These are phyloP conservation scores for Ophioceras dolichostomum DNA, from an alignment of 2,329 filamentous ascomycete genomes.

Conservation along the genomic window DNA sequence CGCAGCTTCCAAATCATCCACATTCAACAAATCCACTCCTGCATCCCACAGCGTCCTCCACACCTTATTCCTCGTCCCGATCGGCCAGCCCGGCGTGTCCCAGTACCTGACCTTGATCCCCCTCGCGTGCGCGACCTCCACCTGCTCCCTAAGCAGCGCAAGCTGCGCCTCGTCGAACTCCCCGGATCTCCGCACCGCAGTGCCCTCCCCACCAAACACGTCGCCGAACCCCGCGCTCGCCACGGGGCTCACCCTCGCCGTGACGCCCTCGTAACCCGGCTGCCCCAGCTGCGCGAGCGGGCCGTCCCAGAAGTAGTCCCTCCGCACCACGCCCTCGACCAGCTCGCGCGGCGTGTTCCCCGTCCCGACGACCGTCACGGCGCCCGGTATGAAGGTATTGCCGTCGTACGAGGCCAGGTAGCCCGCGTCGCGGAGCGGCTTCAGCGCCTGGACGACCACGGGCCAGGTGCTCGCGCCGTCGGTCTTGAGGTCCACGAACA, in stretches of 20 bases:
- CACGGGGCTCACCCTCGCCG: conserved; percentile 12
- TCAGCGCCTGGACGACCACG: conserved; percentile 35
- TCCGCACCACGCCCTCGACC: conserved; percentile 42
- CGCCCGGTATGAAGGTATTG: conserved; percentile 31
- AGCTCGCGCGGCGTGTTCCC: conserved; percentile 47
- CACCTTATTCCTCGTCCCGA: conserved; percentile 42
- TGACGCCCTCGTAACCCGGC: conserved; percentile 11
- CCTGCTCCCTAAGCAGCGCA: conserved; percentile 35
- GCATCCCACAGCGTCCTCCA: conserved; percentile 45
- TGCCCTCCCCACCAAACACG: conserved; percentile 15
- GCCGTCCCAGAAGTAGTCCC: conserved; percentile 25
- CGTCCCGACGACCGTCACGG: conserved; percentile 55
- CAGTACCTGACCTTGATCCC: conserved; percentile 50
- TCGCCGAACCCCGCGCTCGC: conserved; percentile 21
- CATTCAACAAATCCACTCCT: conserved; percentile 48
- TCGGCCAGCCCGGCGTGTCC: conserved; percentile 47
- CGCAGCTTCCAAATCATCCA: conserved; percentile 45
- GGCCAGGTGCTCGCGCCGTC: conserved; percentile 36
- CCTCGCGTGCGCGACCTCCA: conserved; percentile 37
- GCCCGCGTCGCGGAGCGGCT: conserved; percentile 40
- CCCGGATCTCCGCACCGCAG: conserved; percentile 5
- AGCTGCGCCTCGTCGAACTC: conserved; percentile 34
- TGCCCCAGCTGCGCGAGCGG: conserved; percentile 10
- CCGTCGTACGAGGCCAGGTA: conserved; percentile 41
- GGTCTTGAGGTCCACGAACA: conserved; percentile 59